Evolutionary conservation across 1,284 basidiomycete species (phyloP), one percentile per base, ranked within the genome.

Genomic region (Laetiporus sulphureus): DNA sequence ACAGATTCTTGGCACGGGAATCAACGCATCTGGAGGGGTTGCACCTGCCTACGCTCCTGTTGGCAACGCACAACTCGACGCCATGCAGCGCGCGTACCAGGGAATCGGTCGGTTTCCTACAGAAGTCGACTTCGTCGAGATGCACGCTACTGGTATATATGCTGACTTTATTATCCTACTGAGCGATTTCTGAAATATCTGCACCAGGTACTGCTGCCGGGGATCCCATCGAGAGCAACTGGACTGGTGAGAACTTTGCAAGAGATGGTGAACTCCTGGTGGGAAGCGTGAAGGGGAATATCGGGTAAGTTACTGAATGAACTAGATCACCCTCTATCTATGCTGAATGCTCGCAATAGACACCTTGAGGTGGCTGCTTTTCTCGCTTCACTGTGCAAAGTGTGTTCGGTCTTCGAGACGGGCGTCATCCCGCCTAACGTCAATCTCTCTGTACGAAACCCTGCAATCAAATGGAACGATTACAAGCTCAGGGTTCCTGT

Each of bases 211-310:
- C 73, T 2, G 62, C 66, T n/a, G 56, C 56, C 11, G 73, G 73
- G 1, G 74, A 77, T 49, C 73, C 71, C 1, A 67, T 63, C 0
- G 73, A 75, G 51, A 67, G 66, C 3, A 75, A 75, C 42, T 68
- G 67, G 59, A 67, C 68, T 4, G 73, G 72, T 1, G 55, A 58
- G 24, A 35, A 51, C 6, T 70, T 68, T 42, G 32, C 50, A 23
- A 47, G 60, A 15, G 55, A 59, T 8, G 52, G 47, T 12, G 60
- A 61, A 4, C 41, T 71, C 4, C 7, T 65, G 8, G 52, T 69
- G 6, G 71, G 71, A 4, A 71, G 69, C 39, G 65, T 73, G 2
- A 73, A 73, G 44, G 69, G 68, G 13, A 73, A 72, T 49, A 59
- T 71, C 20, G 71, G 71, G 66, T 68, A 49, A 12, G 64, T 45